phyloP scores from a whole-genome alignment of 2,329 filamentous ascomycete genomes.

The Claviceps sorghi region DNA sequence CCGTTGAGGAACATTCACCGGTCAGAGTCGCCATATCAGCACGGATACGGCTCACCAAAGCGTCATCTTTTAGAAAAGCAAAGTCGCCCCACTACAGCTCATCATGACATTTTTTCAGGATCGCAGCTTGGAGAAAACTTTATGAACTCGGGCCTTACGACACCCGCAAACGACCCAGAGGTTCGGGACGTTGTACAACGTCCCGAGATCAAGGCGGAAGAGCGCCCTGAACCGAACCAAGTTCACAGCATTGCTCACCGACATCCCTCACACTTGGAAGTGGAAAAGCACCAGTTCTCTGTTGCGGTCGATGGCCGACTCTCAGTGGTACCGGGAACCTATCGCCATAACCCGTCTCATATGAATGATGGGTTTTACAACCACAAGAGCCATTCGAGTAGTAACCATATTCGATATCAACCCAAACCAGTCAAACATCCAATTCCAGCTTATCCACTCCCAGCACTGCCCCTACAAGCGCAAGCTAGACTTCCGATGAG shows the following conservation, averaged over 20 bases:
- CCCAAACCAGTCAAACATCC: slow-evolving; percentile 9
- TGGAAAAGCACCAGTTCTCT: slow-evolving; percentile 3
- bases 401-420: slow-evolving; percentile 8
- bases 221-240: background rate
- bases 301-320: slow-evolving; percentile 9
- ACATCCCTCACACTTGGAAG: background rate
- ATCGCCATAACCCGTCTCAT: slow-evolving; percentile 13
- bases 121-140: slow-evolving; percentile 26
- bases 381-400: slow-evolving; percentile 7
- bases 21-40: slow-evolving; percentile 9
- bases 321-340: slow-evolving; percentile 17
- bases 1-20: slow-evolving; percentile 10
- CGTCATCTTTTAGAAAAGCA: slow-evolving; percentile 4
- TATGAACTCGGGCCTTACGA: slow-evolving; percentile 24
- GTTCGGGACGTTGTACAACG: slow-evolving; percentile 4
- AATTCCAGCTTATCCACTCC: slow-evolving; percentile 9
- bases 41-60: slow-evolving; percentile 7
- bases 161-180: slow-evolving; percentile 19
- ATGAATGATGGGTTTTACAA: slow-evolving; percentile 22
- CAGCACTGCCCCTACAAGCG: slow-evolving; percentile 8
- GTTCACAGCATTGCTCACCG: background rate
- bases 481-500: slow-evolving; percentile 26
- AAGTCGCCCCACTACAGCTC: background rate
- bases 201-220: slow-evolving; percentile 4
- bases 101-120: slow-evolving; percentile 20